A percentile compares a stretch with the other conserved stretches of the same genome.
Evolutionary conservation across 257 asterid species (phyloP).

Genomic region (Nicotiana paniculata): DNA sequence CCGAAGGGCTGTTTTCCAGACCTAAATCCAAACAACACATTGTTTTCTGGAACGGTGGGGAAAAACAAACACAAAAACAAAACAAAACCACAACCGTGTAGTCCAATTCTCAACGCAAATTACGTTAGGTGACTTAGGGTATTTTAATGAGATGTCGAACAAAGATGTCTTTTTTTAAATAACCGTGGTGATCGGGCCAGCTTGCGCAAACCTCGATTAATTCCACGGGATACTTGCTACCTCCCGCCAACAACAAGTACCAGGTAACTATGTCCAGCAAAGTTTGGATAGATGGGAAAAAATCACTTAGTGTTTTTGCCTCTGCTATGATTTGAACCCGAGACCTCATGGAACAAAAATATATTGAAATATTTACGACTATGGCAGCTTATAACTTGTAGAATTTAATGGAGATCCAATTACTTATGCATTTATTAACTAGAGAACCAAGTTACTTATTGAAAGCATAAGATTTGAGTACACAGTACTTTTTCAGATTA

Average conservation of each 20-base stretch:
- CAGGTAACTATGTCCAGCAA: too few relatives aligned
- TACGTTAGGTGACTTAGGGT: background rate
- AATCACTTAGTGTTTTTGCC: too few relatives aligned
- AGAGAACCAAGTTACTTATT: background rate
- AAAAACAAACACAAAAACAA: background rate
- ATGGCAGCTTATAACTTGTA: background rate
- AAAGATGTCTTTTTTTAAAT: background rate
- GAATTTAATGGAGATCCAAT: background rate
- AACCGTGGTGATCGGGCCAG: too few relatives aligned
- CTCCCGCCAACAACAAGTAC: too few relatives aligned
- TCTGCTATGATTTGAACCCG: too few relatives aligned
- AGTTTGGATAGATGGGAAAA: too few relatives aligned
- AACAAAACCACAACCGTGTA: background rate
- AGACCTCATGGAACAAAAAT: background rate
- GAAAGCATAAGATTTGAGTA: background rate
- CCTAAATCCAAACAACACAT: background rate
- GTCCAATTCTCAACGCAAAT: background rate
- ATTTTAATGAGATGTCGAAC: background rate
- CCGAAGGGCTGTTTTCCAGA: background rate
- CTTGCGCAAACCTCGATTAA: too few relatives aligned
- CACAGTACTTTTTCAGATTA: background rate
- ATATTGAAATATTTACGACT: background rate
- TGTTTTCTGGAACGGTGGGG: background rate
- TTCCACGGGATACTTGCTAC: too few relatives aligned
- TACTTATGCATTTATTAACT: background rate